A percentile compares a stretch with the other conserved stretches of the same genome.
phyloP scores from a whole-genome alignment of 192 early-diverging fungal genomes.

The Physocladia obscura region DNA sequence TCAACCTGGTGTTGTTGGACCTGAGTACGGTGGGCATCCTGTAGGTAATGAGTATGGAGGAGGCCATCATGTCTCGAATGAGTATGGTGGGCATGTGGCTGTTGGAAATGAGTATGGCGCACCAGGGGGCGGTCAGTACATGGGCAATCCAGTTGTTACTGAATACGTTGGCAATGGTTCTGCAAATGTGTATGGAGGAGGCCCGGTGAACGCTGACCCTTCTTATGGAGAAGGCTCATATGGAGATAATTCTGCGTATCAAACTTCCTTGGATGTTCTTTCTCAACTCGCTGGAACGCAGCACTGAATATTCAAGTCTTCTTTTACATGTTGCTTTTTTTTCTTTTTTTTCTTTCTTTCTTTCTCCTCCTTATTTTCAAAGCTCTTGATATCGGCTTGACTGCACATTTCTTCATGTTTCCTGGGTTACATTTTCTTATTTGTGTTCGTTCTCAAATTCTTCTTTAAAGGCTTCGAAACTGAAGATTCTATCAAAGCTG shows the following conservation, averaged over 20 bases:
- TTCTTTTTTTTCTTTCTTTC: not conserved
- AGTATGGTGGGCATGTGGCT: not conserved
- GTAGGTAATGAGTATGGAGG: not conserved
- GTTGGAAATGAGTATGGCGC: not conserved
- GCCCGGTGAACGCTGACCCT: not conserved
- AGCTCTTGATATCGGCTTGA: not conserved
- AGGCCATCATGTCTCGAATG: not conserved
- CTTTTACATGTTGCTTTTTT: not conserved
- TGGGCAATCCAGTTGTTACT: not conserved
- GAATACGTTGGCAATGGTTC: not conserved
- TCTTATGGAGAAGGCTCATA: not conserved
- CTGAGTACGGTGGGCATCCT: not conserved
- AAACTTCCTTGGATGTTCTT: constrained; percentile 20
- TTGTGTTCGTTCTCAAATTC: not conserved
- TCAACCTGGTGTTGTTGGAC: not conserved
- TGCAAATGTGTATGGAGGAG: not conserved
- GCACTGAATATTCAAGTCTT: not conserved
- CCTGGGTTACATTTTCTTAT: not conserved
- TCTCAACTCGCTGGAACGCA: constrained; percentile 21
- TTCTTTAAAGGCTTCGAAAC: constrained; percentile 5
- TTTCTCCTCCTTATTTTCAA: no score
- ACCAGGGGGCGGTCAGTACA: no score
- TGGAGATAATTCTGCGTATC: constrained; percentile 15
- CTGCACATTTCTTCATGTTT: not conserved
- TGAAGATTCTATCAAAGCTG: constrained; percentile 33